Percentiles rank a stretch among this genome's conserved stretches.
Evolutionary conservation across 768 basidiomycete species (phyloP).

Genomic region (Phanerodontia chrysosporium): DNA sequence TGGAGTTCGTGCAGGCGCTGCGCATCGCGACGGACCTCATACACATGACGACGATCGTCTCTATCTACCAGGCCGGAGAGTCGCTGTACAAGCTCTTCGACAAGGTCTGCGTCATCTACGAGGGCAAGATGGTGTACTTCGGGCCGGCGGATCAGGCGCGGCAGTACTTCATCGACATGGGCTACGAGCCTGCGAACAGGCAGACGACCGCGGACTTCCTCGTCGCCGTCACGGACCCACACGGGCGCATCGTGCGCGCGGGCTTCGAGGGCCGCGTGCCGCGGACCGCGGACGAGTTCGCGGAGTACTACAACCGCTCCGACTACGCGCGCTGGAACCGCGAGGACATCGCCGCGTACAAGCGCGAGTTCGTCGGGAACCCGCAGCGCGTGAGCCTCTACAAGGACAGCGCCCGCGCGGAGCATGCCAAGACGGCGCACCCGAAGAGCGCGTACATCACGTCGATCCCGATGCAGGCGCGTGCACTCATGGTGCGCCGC

Average conservation of each 20-base stretch:
- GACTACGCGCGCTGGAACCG: conserved; percentile 37
- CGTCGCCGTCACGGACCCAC: conserved; percentile 56
- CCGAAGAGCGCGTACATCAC: conserved; percentile 35
- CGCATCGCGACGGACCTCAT: conserved; percentile 49
- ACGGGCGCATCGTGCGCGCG: conserved; percentile 47
- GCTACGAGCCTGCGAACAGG: conserved; percentile 49
- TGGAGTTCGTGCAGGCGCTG: conserved; percentile 55
- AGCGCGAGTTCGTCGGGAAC: conserved; percentile 39
- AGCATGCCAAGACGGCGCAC: conserved; percentile 44
- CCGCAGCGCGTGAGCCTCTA: conserved; percentile 40
- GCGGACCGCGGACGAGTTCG: conserved; percentile 56
- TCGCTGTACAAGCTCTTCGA: conserved; percentile 62
- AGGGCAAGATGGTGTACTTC: conserved; percentile 71
- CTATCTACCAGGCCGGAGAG: conserved; percentile 83
- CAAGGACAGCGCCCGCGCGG: conserved; percentile 42
- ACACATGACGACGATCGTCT: conserved; percentile 56
- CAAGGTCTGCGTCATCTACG: conserved; percentile 76
- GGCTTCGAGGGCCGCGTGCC: conserved; percentile 41
- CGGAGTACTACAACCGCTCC: conserved; percentile 29
- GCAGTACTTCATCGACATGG: conserved; percentile 70
- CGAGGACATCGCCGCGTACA: conserved; percentile 44
- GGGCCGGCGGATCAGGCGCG: conserved; percentile 63
- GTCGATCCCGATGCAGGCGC: conserved; percentile 32
- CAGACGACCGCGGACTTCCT: conserved; percentile 63
- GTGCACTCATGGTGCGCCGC: conserved; percentile 31